Conservation (phyloP, 2,329 filamentous ascomycete genomes). For the Diaporthe vexans region DNA sequence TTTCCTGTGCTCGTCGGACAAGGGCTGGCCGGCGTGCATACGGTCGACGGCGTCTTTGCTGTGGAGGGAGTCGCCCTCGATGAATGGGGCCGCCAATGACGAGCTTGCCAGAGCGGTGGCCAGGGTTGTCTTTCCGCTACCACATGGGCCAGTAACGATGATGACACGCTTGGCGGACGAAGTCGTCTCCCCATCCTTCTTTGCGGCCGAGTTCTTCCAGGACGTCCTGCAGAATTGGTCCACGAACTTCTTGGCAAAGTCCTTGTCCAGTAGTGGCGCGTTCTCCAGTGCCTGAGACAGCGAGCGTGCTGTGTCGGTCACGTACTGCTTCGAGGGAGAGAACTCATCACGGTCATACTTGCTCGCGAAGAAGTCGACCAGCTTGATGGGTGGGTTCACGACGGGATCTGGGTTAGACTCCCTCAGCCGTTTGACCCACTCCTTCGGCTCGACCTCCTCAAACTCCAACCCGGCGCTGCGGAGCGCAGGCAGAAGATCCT, state of each 20-base stretch:
- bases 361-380: conserved; percentile 65
- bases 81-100: conserved; percentile 43
- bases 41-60: conserved; percentile 48
- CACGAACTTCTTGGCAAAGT: conserved; percentile 56
- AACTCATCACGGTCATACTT: conserved; percentile 64
- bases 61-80: conserved; percentile 59
- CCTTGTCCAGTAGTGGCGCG: conserved; percentile 51
- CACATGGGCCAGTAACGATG: conserved; percentile 56
- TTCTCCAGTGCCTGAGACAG: conserved; percentile 60
- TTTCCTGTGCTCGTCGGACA: conserved; percentile 52
- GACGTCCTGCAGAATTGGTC: conserved; percentile 52
- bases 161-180: conserved; percentile 47
- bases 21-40: conserved; percentile 44
- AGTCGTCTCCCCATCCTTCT: conserved; percentile 49
- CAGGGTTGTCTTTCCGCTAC: conserved; percentile 57
- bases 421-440: conserved; percentile 61
- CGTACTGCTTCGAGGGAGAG: conserved; percentile 57
- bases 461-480: conserved; percentile 59
- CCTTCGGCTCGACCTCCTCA: conserved; percentile 56
- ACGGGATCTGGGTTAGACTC: conserved; percentile 59
- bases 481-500: conserved; percentile 64
- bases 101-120: background rate
- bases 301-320: conserved; percentile 55
- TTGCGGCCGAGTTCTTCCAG: conserved; percentile 53
- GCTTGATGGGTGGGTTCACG: conserved; percentile 65